These are phyloP conservation scores for Acanthamoeba sp. DNA, from an alignment of 208 protist species.

Conservation along the genomic window DNA sequence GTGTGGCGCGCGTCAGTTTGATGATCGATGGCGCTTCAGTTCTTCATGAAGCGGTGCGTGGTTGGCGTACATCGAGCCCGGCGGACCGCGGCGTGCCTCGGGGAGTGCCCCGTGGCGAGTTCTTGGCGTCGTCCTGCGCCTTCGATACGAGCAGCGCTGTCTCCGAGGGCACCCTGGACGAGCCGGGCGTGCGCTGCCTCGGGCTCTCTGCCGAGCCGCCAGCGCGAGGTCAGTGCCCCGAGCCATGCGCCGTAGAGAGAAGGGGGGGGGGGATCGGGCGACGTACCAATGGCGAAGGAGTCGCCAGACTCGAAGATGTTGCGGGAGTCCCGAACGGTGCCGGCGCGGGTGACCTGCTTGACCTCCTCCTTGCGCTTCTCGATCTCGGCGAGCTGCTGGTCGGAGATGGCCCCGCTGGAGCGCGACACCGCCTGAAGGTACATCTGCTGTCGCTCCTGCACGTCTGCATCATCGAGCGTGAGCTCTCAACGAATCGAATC, in stretches of 20 bases:
- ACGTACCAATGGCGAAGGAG: background rate
- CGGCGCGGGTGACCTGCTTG: constrained; percentile 27
- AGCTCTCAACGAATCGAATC: background rate
- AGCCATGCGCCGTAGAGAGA: background rate
- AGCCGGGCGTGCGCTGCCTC: background rate
- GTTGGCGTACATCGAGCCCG: constrained; percentile 36
- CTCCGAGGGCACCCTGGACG: background rate
- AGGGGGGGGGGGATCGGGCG: background rate
- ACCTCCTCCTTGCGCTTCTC: constrained; percentile 66
- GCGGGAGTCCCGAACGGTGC: constrained; percentile 36
- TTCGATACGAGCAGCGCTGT: background rate
- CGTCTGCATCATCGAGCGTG: background rate
- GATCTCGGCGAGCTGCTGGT: constrained; percentile 61
- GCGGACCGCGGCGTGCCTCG: background rate
- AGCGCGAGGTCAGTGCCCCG: background rate
- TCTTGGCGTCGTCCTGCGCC: constrained; percentile 37
- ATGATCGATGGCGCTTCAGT: too few species aligned
- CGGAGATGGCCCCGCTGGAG: constrained; percentile 34
- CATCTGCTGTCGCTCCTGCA: constrained; percentile 44
- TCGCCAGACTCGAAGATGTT: constrained; percentile 31
- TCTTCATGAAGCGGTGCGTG: background rate
- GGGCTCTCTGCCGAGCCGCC: background rate
- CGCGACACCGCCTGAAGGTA: constrained; percentile 45
- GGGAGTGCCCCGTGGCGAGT: background rate
- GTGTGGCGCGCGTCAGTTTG: too few species aligned